Evolutionary conservation across 2,329 filamentous ascomycete species (phyloP).

Genomic region (Fusarium palustre): DNA sequence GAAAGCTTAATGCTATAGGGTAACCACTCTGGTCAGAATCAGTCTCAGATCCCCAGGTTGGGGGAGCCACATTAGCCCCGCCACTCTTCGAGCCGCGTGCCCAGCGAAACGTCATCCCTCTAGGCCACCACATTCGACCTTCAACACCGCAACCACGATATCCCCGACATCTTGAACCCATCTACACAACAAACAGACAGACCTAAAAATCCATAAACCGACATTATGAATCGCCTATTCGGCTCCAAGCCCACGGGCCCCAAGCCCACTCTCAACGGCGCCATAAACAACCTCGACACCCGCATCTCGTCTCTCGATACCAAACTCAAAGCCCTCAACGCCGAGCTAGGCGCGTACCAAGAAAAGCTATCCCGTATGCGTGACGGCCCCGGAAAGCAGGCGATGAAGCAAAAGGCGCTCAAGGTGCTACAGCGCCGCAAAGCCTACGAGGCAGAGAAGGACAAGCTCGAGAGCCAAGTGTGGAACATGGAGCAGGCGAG

Average conservation of each 20-base stretch:
- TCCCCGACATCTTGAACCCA: neutral
- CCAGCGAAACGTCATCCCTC: conserved; percentile 45
- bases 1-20: neutral
- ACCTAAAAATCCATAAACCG: conserved; percentile 45
- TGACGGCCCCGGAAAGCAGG: conserved; percentile 92
- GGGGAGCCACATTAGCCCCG: conserved; percentile 19
- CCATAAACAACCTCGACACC: conserved; percentile 86
- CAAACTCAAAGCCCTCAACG: conserved; percentile 91
- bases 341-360: conserved; percentile 90
- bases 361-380: conserved; percentile 90
- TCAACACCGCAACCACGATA: conserved; percentile 3
- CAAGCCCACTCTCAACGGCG: conserved; percentile 87
- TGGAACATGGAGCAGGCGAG: conserved; percentile 99
- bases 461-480: conserved; percentile 91
- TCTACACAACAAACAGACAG: neutral
- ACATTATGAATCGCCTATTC: conserved; percentile 91
- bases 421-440: conserved; percentile 94
- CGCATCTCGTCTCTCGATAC: conserved; percentile 91
- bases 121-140: conserved; percentile 36
- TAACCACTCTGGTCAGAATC: neutral
- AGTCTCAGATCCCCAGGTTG: conserved; percentile 10
- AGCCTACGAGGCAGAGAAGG: conserved; percentile 92
- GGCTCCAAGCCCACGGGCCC: conserved; percentile 87
- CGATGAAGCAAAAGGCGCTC: conserved; percentile 92
- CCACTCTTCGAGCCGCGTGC: conserved; percentile 33